phyloP scores from a whole-genome alignment of 768 basidiomycete genomes.

The Trametes elegans region DNA sequence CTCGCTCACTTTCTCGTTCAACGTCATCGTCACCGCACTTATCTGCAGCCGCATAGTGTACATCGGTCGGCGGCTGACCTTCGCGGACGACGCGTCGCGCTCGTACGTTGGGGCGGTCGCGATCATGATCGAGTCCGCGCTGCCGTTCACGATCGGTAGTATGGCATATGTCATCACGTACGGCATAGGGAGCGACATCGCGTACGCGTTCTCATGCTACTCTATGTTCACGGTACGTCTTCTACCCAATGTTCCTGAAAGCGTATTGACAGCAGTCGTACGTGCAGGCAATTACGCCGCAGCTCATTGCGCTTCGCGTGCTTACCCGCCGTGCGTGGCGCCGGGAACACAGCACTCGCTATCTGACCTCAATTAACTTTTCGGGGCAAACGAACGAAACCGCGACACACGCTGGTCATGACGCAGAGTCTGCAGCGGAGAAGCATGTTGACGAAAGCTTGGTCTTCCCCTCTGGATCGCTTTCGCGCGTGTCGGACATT shows the following conservation, averaged over 20 bases:
- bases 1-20: constrained; percentile 39
- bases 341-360: background rate
- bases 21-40: constrained; percentile 40
- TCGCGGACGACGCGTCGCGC: constrained; percentile 25
- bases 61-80: constrained; percentile 29
- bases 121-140: constrained; percentile 41
- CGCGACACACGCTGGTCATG: background rate
- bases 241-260: background rate
- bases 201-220: constrained; percentile 41
- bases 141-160: constrained; percentile 38
- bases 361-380: constrained; percentile 6
- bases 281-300: constrained; percentile 18
- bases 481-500: too few relatives aligned
- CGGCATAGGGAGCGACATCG: constrained; percentile 33
- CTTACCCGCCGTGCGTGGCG: constrained; percentile 16
- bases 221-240: constrained; percentile 40
- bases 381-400: background rate
- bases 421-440: background rate
- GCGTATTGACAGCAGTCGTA: background rate
- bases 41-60: constrained; percentile 39
- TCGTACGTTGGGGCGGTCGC: constrained; percentile 39
- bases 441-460: background rate
- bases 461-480: too few relatives aligned
- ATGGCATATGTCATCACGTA: constrained; percentile 40
- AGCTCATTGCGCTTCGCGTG: constrained; percentile 21